Base-by-base conservation (phyloP, 2,329 filamentous ascomycete genomes). In the Colletotrichum orchidophilum region DNA sequence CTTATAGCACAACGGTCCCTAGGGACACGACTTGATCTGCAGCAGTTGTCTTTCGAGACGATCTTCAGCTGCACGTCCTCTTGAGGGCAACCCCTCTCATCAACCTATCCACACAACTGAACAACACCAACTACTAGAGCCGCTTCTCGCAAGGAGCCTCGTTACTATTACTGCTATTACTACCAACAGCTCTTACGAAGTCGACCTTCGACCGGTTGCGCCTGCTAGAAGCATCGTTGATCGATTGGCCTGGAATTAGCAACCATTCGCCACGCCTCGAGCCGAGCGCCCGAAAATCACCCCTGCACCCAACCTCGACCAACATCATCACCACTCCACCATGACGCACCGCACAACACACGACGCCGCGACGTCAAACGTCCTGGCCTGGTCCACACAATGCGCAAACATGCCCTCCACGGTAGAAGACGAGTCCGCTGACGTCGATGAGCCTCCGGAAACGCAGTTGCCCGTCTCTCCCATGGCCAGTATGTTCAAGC, bases 361-460 rank as follows among this genome's bases (percentile, higher is more conserved):
- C 77, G 79, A 81, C 50, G 77, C 76, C 63, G 78, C 80, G 71
- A 81, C 80, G 73, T 82, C 82, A 53, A 83, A 83, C 75, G 80
- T 86, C 70, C 77, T 87, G 76, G 82, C 81, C 64, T 86, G 84
- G 83, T 82, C 81, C 54, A 78, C 84, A 46, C 83, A 85, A 65
- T 79, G 82, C 59, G 80, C 82, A 72, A 83, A 83, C 59, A 80
- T 83, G 76, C 81, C 83, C 74, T 78, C 81, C 42, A 80, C 81
- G 27, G 77, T 81, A 21, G 85, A 87, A 74, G 88, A 90, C 70
- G 95, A 97, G 67, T 80, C 91, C 75, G 83, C 93, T 74, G 96
- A 98, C 77, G 87, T 91, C 61, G 96, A 98, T 81, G 96, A 98
- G 81, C 95, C 95, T 60, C 95, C 95, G 76, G 95, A 98, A 83